Evolutionary conservation across 2,329 filamentous ascomycete genomes (phyloP).

Genomic region (Truncatella angustata): DNA sequence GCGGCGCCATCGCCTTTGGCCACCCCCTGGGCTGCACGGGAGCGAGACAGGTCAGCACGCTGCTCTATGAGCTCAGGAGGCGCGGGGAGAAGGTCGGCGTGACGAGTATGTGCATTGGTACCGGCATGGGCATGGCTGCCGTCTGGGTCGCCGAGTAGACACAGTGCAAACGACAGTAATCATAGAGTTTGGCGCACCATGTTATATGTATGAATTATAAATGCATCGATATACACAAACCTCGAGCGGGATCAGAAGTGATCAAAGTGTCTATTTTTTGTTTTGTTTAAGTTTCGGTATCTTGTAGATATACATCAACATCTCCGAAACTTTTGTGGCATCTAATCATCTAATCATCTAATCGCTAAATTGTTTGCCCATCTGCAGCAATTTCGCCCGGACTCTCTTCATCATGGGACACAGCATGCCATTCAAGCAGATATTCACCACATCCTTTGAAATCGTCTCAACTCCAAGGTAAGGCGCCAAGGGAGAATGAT

Average conservation of each 20-base stretch:
- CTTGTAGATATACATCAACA: no score
- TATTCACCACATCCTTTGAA: no score
- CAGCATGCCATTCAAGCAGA: no score
- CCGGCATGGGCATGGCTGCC: constrained; percentile 96
- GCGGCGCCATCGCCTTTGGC: constrained; percentile 92
- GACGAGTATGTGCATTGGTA: constrained; percentile 95
- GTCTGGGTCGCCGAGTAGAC: constrained; percentile 90
- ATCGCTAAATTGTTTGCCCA: no score
- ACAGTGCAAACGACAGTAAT: not conserved
- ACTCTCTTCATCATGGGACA: no score
- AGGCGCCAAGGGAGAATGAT: constrained; percentile 12
- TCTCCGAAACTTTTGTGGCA: no score
- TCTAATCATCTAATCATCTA: no score
- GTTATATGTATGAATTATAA: not conserved
- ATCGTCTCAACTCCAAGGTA: no score
- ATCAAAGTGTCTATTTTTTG: not conserved
- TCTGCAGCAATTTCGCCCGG: no score
- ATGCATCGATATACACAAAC: no score
- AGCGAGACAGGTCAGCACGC: constrained; percentile 86
- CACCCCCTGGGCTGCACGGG: constrained; percentile 95
- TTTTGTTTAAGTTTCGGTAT: not conserved
- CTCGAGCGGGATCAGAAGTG: not conserved
- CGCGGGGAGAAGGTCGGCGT: constrained; percentile 83
- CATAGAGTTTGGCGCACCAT: not conserved
- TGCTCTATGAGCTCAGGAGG: constrained; percentile 85